phyloP scores from a whole-genome alignment of 257 asterid genomes.

The Datura wrightii region DNA sequence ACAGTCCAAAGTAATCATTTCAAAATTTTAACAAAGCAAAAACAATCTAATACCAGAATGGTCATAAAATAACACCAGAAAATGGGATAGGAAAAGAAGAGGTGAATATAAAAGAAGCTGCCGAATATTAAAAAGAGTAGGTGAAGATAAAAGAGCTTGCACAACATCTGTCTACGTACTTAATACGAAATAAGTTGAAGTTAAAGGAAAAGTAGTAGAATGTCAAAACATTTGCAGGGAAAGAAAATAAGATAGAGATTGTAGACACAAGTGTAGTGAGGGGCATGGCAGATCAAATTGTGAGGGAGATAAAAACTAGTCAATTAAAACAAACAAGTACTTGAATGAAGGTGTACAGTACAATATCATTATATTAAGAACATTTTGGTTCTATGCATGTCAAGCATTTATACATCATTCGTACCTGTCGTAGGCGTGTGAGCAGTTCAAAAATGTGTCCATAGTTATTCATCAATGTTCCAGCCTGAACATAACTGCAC shows the following conservation, averaged over 20 bases:
- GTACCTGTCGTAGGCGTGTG: conserved; percentile 91
- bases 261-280: neutral
- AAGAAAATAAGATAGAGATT: neutral
- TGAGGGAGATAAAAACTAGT: neutral
- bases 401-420: conserved; percentile 4
- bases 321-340: neutral
- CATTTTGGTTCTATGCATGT: neutral
- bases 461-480: conserved; percentile 79
- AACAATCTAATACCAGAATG: neutral
- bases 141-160: neutral
- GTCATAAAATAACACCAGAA: neutral
- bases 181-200: neutral
- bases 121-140: neutral
- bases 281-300: neutral
- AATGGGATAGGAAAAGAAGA: neutral
- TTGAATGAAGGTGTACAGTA: neutral
- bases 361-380: neutral
- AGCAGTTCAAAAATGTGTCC: conserved; percentile 95
- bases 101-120: neutral
- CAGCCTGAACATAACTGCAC: conserved; percentile 78
- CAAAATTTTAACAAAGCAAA: neutral
- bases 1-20: neutral
- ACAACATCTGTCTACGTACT: neutral
- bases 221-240: conserved; percentile 13
- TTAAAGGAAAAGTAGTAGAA: conserved; percentile 18